Conservation (phyloP, 352 stramenopile genomes). For the Peronospora belbahrii region DNA sequence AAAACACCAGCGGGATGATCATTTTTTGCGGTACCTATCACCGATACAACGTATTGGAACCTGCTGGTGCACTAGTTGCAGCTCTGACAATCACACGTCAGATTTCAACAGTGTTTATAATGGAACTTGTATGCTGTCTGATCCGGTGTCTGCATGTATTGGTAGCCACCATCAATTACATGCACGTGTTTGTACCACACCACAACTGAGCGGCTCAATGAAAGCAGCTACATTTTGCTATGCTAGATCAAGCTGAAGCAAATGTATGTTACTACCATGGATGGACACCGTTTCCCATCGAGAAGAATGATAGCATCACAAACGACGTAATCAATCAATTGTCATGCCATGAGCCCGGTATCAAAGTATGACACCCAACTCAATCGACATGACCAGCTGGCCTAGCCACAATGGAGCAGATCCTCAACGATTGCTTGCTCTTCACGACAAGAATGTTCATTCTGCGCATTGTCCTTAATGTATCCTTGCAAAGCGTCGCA, state of each 20-base stretch:
- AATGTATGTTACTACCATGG: not conserved
- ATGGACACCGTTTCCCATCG: too few relatives aligned
- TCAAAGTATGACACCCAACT: too few relatives aligned
- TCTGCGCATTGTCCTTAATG: not conserved
- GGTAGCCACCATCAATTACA: too few relatives aligned
- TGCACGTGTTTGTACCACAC: too few relatives aligned
- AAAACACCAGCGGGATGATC: too few relatives aligned
- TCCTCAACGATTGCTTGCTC: conserved; percentile 1
- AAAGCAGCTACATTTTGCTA: not conserved
- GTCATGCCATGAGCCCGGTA: too few relatives aligned
- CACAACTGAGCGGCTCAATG: not conserved
- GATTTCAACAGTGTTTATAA: not conserved
- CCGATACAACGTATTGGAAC: too few relatives aligned
- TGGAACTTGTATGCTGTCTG: not conserved
- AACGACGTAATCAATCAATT: too few relatives aligned
- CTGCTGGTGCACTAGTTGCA: not conserved
- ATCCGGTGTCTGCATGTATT: too few relatives aligned
- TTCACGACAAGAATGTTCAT: conserved; percentile 11
- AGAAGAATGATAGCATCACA: too few relatives aligned
- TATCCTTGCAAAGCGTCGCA: conserved; percentile 14
- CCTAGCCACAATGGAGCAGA: not conserved
- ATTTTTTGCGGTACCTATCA: too few relatives aligned
- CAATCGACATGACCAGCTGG: not conserved
- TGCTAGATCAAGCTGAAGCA: too few relatives aligned
- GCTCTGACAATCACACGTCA: conserved; percentile 2